Conservation (phyloP, 768 basidiomycete genomes). For the Phlegmacium glaucopus region DNA sequence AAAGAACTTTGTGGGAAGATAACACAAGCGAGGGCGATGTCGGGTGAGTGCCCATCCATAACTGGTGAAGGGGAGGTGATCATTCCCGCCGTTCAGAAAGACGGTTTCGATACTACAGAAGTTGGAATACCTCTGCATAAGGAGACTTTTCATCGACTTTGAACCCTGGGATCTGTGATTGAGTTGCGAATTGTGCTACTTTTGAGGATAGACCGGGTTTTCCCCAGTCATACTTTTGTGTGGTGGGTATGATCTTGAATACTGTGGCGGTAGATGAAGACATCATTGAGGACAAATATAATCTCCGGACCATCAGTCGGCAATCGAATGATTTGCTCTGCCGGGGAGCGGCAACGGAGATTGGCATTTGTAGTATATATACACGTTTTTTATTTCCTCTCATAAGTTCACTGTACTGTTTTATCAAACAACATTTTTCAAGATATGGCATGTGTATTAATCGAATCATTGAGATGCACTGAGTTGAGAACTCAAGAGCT, state of each 20-base stretch:
- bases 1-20: slow-evolving; percentile 39
- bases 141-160: slow-evolving; percentile 65
- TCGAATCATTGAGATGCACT: no score
- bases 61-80: slow-evolving; percentile 38
- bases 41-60: slow-evolving; percentile 99
- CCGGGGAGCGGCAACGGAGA: no score
- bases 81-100: neutral
- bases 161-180: slow-evolving; percentile 62
- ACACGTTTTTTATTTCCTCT: no score
- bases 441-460: no score
- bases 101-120: neutral
- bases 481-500: no score
- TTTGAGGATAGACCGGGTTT: slow-evolving; percentile 76
- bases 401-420: no score
- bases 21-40: slow-evolving; percentile 48
- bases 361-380: no score
- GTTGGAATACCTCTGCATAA: slow-evolving; percentile 82
- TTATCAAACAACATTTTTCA: no score
- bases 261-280: slow-evolving; percentile 27
- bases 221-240: slow-evolving; percentile 95
- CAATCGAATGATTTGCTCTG: no score
- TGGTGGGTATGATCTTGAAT: slow-evolving; percentile 81
- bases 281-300: no score
- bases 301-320: no score
- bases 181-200: slow-evolving; percentile 81